A percentile compares a stretch with the other conserved stretches of the same genome.
These are phyloP conservation scores for Chalciporus chontae DNA, from an alignment of 768 basidiomycete species.

Conservation along the genomic window DNA sequence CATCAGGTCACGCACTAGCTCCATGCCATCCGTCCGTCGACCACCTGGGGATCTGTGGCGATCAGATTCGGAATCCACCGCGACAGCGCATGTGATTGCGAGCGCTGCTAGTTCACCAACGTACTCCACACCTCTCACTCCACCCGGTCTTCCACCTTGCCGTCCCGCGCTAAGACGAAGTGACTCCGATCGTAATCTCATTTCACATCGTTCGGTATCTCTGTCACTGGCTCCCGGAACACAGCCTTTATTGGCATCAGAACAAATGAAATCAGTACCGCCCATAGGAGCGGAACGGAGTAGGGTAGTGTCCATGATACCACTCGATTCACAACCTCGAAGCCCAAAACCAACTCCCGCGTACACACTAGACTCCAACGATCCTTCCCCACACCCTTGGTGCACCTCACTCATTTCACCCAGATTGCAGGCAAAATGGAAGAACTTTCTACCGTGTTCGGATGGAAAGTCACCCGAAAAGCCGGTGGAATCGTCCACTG, in stretches of 20 bases:
- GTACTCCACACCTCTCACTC: conserved; percentile 5
- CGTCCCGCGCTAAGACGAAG: conserved; percentile 9
- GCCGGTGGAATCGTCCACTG: not conserved
- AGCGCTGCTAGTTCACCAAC: not conserved
- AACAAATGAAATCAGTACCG: conserved; percentile 18
- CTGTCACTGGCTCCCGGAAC: conserved; percentile 25
- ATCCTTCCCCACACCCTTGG: conserved; percentile 5
- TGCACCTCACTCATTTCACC: conserved; percentile 7
- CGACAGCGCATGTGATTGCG: conserved; percentile 1
- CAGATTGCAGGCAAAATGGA: conserved; percentile 5
- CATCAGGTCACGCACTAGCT: conserved; percentile 10
- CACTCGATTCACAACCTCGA: conserved; percentile 8
- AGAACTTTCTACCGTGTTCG: not conserved
- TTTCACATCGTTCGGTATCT: conserved; percentile 14
- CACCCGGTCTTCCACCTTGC: conserved; percentile 21
- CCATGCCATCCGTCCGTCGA: conserved; percentile 14
- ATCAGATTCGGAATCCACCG: conserved; percentile 11
- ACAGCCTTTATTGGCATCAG: conserved; percentile 21
- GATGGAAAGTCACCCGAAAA: conserved; percentile 1
- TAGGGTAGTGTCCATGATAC: conserved; percentile 17
- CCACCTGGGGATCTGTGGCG: conserved; percentile 21
- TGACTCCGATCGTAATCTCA: conserved; percentile 3
- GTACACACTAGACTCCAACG: not conserved
- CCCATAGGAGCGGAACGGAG: conserved; percentile 33
- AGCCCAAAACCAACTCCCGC: not conserved